Evolutionary conservation across 192 early-diverging fungal genomes (phyloP).

Genomic region (Endogone sp.): DNA sequence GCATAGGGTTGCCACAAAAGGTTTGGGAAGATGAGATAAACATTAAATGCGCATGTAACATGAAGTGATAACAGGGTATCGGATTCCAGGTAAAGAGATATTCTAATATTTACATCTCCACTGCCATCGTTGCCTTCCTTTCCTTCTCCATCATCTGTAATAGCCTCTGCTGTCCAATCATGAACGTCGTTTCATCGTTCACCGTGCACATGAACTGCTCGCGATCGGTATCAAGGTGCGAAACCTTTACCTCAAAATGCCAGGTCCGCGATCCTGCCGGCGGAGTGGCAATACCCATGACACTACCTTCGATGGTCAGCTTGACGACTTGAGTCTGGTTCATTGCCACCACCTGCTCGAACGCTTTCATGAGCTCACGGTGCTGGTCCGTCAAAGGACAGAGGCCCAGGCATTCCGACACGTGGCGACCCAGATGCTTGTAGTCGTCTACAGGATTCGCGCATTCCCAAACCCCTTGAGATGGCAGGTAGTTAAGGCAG

Average conservation of each 20-base stretch:
- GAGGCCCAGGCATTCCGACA: background rate
- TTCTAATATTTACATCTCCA: background rate
- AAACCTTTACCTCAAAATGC: background rate
- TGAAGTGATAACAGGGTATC: background rate
- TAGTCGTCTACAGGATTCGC: background rate
- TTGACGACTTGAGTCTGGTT: background rate
- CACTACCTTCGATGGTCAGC: background rate
- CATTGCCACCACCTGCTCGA: background rate
- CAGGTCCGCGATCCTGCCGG: background rate
- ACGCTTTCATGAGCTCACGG: background rate
- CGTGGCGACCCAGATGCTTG: no score
- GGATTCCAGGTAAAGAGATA: background rate
- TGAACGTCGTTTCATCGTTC: background rate
- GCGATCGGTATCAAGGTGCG: background rate
- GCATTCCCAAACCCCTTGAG: background rate
- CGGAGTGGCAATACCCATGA: background rate
- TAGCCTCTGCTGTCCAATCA: background rate
- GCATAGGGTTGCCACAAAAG: background rate
- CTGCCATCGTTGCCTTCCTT: background rate
- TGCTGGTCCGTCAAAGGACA: background rate
- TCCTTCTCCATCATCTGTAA: background rate
- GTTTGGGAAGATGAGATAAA: background rate
- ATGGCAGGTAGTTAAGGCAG: background rate
- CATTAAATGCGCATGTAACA: no score
- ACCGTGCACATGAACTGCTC: background rate